Evolutionary conservation across 805 yeast species (phyloP).

Genomic region (Saturnispora serradocipensis): DNA sequence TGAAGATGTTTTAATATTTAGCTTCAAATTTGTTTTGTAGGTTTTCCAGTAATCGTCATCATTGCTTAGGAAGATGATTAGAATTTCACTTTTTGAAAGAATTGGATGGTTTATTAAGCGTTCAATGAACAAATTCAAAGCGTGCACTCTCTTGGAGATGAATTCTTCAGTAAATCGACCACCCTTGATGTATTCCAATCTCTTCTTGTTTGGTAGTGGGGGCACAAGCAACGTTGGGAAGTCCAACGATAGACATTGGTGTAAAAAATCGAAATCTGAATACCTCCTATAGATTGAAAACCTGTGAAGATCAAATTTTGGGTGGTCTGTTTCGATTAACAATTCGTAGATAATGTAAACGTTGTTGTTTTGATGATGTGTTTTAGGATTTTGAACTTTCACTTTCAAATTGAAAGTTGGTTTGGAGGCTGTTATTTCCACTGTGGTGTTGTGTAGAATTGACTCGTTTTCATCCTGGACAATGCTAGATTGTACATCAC

Average conservation of each 20-base stretch:
- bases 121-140: constrained; percentile 66
- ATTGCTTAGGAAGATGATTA: constrained; percentile 63
- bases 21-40: constrained; percentile 43
- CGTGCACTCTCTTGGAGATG: constrained; percentile 71
- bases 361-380: constrained; percentile 66
- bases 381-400: constrained; percentile 49
- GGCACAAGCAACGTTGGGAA: constrained; percentile 84
- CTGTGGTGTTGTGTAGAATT: neutral
- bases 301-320: constrained; percentile 40
- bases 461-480: neutral
- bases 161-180: constrained; percentile 83
- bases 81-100: constrained; percentile 58
- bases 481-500: neutral
- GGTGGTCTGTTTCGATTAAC: constrained; percentile 53
- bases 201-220: constrained; percentile 87
- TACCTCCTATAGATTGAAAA: constrained; percentile 62
- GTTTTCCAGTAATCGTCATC: constrained; percentile 48
- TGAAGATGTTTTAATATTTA: constrained; percentile 11
- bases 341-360: constrained; percentile 69
- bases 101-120: constrained; percentile 69
- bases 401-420: constrained; percentile 23
- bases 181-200: constrained; percentile 87
- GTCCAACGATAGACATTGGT: constrained; percentile 65
- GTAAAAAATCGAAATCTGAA: constrained; percentile 75
- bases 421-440: neutral